Conservation (phyloP, 140 eudicot genomes). For the Artemisia princeps region DNA sequence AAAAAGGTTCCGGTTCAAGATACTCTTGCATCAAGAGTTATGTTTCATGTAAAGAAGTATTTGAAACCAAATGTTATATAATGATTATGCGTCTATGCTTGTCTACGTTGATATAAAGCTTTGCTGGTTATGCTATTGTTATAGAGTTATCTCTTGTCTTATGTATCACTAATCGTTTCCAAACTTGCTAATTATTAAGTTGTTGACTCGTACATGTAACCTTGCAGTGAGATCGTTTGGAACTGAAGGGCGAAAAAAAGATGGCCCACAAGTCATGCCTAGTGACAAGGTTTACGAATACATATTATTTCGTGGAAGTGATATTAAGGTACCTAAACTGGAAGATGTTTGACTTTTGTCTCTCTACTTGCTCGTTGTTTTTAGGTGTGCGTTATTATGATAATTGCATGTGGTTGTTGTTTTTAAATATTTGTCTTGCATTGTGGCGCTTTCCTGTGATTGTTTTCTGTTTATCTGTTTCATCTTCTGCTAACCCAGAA, state of each 20-base stretch:
- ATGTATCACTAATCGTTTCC: background rate
- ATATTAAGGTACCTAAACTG: constrained; percentile 56
- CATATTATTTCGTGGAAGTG: constrained; percentile 85
- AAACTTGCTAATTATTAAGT: background rate
- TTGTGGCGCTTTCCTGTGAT: too few species aligned
- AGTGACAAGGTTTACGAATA: constrained; percentile 76
- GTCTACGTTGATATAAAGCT: background rate
- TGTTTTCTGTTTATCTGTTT: too few species aligned
- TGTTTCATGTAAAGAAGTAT: background rate
- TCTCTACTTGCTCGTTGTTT: too few species aligned
- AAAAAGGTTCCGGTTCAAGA: constrained; percentile 15
- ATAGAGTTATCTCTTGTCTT: background rate
- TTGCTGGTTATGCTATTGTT: constrained; percentile 17
- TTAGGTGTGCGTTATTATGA: too few species aligned
- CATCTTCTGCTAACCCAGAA: too few species aligned
- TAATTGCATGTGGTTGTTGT: too few species aligned
- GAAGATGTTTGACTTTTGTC: too few species aligned
- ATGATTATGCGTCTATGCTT: background rate
- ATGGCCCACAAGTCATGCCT: constrained; percentile 81
- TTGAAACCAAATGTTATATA: background rate
- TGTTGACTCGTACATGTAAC: constrained; percentile 18
- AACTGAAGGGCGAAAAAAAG: constrained; percentile 78
- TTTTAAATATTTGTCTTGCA: too few species aligned
- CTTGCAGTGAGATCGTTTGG: constrained; percentile 77
- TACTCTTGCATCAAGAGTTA: background rate